Evolutionary conservation across 208 protist species (phyloP), one percentile per base, ranked within the genome.

Genomic region (Endotrypanum monterogeii): DNA sequence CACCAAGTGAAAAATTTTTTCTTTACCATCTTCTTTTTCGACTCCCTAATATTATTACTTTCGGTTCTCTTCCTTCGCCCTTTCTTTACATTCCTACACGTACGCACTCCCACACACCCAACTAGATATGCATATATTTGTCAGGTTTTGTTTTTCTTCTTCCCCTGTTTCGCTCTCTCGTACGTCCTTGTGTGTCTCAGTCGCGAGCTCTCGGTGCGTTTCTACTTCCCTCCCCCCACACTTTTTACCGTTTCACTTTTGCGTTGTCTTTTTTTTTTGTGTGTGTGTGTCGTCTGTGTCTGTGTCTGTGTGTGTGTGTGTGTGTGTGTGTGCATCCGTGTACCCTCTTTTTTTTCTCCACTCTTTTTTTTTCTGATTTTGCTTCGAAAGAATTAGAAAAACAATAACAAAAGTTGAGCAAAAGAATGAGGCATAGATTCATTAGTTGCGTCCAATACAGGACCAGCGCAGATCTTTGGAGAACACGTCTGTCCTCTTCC

Each of bases 331-430:
- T 52, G 12, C 37, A 67, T 67, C 41, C 30, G 61, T 41, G n/a
- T 67, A 39, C 30, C 25, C 78, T 78, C 28, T 23, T 51, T 71
- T 35, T 60, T 14, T 41, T 25, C 30, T 46, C 23, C 71, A 39
- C 62, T 57, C 72, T 71, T 37, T 70, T 62, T 28, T 63, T 32
- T 44, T 69, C 32, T 55, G 71, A 20, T 62, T 67, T 63, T 5
- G 20, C 44, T 60, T 8, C 50, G 25, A 3, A 56, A 5, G 39
- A 35, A 32, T 46, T 35, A n/a, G 58, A 23, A 46, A 11, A 48
- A 48, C 8, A 46, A 20, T 52, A 39, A 46, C 4, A 55, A 61
- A 69, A 51, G 12, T n/a, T n/a, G n/a, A 37, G 1, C 0, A 6
- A 20, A 48, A 2, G 46, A 20, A 44, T 41, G 52, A 52, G 3